Percentiles rank a stretch among this genome's conserved stretches.
Evolutionary conservation across 2,329 filamentous ascomycete genomes (phyloP).

Genomic region (Fusarium paranaense): DNA sequence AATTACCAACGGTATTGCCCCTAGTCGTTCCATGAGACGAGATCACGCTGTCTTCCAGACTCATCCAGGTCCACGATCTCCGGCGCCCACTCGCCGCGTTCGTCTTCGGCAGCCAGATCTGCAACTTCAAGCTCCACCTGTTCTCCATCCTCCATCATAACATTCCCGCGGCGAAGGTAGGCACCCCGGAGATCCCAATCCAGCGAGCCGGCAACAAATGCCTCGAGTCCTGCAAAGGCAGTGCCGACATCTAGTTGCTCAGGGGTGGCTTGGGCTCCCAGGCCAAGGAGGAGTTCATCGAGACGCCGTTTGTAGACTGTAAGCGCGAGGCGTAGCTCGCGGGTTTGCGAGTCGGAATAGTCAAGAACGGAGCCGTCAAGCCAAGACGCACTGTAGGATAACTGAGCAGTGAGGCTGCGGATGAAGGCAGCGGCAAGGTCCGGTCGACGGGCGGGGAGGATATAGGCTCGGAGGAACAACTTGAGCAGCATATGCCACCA

Average conservation of each 20-base stretch:
- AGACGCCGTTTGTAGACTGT: slow-evolving; percentile 67
- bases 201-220: slow-evolving; percentile 51
- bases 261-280: slow-evolving; percentile 48
- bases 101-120: slow-evolving; percentile 66
- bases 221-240: slow-evolving; percentile 57
- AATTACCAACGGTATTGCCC: background rate
- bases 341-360: slow-evolving; percentile 45
- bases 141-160: slow-evolving; percentile 66
- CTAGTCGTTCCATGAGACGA: slow-evolving; percentile 62
- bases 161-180: slow-evolving; percentile 60
- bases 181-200: slow-evolving; percentile 68
- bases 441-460: slow-evolving; percentile 57
- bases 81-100: slow-evolving; percentile 65
- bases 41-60: slow-evolving; percentile 61
- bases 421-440: slow-evolving; percentile 60
- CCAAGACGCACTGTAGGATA: slow-evolving; percentile 63
- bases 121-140: slow-evolving; percentile 59
- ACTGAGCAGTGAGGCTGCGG: slow-evolving; percentile 64
- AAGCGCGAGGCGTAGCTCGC: slow-evolving; percentile 59
- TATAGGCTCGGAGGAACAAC: slow-evolving; percentile 63
- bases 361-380: slow-evolving; percentile 60
- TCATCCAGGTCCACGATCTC: slow-evolving; percentile 66
- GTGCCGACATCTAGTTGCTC: slow-evolving; percentile 59
- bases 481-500: slow-evolving; percentile 69
- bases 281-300: slow-evolving; percentile 57